Evolutionary conservation across 1,284 basidiomycete species (phyloP), one percentile per base, ranked within the genome.

Genomic region (Tranzscheliella williamsii): DNA sequence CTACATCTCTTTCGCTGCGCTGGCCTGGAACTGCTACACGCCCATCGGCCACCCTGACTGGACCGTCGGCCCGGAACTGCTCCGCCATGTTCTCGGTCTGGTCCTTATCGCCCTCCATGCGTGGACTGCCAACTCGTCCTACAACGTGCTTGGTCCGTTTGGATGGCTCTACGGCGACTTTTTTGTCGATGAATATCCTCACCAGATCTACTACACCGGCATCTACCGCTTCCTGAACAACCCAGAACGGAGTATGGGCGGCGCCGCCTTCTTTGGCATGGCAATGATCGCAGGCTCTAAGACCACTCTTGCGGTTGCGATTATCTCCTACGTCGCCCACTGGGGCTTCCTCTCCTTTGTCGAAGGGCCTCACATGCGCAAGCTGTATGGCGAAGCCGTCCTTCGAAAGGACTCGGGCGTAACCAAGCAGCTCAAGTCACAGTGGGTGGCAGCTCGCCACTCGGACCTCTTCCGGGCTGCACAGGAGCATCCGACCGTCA

Each of bases 141-240:
- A 87, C 78, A 88, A 95, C 72, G 94, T 93, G 15, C 84, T 98
- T 0, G 94, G 94, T 5, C 85, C 73, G 2, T 73, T 74, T 43
- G 72, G 72, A 21, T 73, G 60, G 65, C 62, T 63, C 13, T 63
- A 73, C 35, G 54, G 63, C 23, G 94, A 98, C 79, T 98, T 98
- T 80, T 98, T 97, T 83, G 87, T 96, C 76, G 89, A 91, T 67
- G 80, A 82, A 52, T 94, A 91, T 77, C 91, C 94, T 2, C 81
- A 89, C 1, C 86, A 91, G 62, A 82, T 97, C 7, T 90, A 93
- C 57, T 97, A 97, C 78, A 94, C 91, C 39, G 94, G 94, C 24
- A 97, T 98, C 70, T 96, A 93, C 80, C 73, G 80, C 17, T 94
- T 90, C 81, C 81, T 95, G 50, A 95, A 98, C 80, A 95, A 97